Base-by-base conservation (phyloP, 1,284 basidiomycete species). In the Sanghuangporus baumii region DNA sequence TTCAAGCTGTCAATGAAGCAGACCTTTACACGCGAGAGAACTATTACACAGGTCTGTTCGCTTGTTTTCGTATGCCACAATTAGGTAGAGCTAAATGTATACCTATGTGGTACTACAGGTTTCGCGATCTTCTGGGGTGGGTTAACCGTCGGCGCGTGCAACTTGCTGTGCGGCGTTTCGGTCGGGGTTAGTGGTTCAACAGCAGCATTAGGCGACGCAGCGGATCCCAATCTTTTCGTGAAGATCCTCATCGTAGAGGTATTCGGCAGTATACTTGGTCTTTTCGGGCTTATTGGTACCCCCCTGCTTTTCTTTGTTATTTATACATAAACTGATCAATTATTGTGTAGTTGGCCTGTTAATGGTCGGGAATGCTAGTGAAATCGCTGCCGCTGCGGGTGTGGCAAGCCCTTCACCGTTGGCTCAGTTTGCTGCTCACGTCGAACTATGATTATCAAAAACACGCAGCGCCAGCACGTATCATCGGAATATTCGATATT, bases 101-200 rank as follows among this genome's bases (percentile, higher is more conserved):
- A 47, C 18, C 41, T 61, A 26, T 18, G 26, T 41, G 31, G 20
- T 23, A 5, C 26, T 38, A 34, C 67, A 92, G 93, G 94, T 9
- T 97, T 86, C 70, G 88, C 94, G 1, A 81, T 97, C 62, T 98
- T 98, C 81, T 97, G 94, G 89, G 94, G 94, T 47, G 95, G 95
- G 36, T 77, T 97, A 55, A 94, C 93, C 1, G 94, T 96, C 55
- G 94, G 93, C 16, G 71, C 86, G 5, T 97, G 94, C 76, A 97
- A 97, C 74, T 82, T 97, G n/a, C 81, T 98, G 23, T 97, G 95
- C 67, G 95, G 95, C 68, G 77, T 96, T 65, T 90, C 87, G 16
- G 95, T 97, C 59, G 95, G 95, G 34, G 84, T 97, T 69, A 93
- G 92, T 1, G 95, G 95, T 2, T 92, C 93, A 1, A 96, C 93